These are phyloP conservation scores for Viola odorata DNA, from an alignment of 345 rosid species.

Conservation along the genomic window DNA sequence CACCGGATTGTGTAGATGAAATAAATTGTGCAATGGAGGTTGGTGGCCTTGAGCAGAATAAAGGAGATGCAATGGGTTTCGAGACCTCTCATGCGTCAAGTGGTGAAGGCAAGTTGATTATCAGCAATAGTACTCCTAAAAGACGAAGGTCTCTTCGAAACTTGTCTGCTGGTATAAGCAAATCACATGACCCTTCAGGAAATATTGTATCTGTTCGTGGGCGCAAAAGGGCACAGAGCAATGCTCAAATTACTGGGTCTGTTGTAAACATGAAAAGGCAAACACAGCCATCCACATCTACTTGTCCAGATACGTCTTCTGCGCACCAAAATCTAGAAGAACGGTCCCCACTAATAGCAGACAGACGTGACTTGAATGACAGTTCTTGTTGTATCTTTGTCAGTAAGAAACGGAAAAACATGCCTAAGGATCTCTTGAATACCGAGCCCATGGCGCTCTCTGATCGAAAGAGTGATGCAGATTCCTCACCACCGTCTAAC, in stretches of 20 bases:
- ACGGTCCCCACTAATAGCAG: constrained; percentile 4
- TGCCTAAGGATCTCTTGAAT: constrained; percentile 6
- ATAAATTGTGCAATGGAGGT: constrained; percentile 8
- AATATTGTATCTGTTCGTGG: constrained; percentile 11
- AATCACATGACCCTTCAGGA: constrained; percentile 12
- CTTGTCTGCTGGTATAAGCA: constrained; percentile 22
- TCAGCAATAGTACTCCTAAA: constrained; percentile 29
- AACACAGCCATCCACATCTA: constrained; percentile 20
- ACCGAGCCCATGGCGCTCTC: constrained; percentile 8
- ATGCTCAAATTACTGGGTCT: constrained; percentile 13
- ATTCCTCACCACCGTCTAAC: constrained; percentile 15
- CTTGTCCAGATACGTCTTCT: constrained; percentile 3
- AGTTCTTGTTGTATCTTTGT: constrained; percentile 8
- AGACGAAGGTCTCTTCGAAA: constrained; percentile 39
- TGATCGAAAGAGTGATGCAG: constrained; percentile 11
- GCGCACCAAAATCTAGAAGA: constrained; percentile 9
- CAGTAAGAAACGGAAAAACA: constrained; percentile 6
- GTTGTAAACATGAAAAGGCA: constrained; percentile 29
- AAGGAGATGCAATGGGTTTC: constrained; percentile 6
- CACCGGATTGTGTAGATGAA: constrained; percentile 12
- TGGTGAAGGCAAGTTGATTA: constrained; percentile 19
- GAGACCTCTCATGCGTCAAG: constrained; percentile 16
- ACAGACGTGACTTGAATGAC: neutral
- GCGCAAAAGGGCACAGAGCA: constrained; percentile 23
- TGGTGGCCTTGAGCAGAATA: constrained; percentile 15